Base-by-base conservation (phyloP, 164 flowering plant genomes). In the Chimonanthus praecox region DNA sequence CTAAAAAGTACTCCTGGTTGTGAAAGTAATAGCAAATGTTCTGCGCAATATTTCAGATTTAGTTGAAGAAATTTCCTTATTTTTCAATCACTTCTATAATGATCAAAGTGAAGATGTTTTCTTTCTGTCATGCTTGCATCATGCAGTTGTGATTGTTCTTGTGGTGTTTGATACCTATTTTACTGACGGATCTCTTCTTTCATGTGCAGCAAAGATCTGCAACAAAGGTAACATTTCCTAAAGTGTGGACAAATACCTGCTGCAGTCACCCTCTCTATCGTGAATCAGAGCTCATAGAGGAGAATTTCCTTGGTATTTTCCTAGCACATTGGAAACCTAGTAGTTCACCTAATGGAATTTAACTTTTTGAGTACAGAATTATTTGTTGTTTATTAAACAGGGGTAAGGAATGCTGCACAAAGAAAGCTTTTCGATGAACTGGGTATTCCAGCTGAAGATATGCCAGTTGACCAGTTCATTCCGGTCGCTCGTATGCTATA, bases 161-260 rank as follows among this genome's bases (percentile, higher is more conserved):
- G 43, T 15, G 44, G 44, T 33, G 43, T 44, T 66, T 66, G 44
- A 43, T 10, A 66, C 46, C 16, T 66, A 9, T 33, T 4, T 0
- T 63, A 18, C 33, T 18, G 3, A 18, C 44, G 6, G n/a, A 43
- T 44, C 13, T n/a, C 45, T 43, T 75, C 47, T 74, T 68, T 71
- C 51, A 45, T 79, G 75, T 68, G 69, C 89, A 95, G 99, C 99
- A 95, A 95, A 84, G 99, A 5, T 95, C 99, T 79, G 90, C 88
- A n/a, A 93, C 99, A 47, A 95, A 95, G 82, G 98, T 95, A 21
- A 95, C 99, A 51, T 93, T 95, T 74, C 98, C 99, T 47, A 77
- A 90, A 73, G 98, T 95, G 64, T 95, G 99, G 99, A 95, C 99
- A 72, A 95, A 95, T 86, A 92, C 99, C 67, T 95, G 99, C 82